Conservation (phyloP, 257 asterid species). For the Solanum microdontum region DNA sequence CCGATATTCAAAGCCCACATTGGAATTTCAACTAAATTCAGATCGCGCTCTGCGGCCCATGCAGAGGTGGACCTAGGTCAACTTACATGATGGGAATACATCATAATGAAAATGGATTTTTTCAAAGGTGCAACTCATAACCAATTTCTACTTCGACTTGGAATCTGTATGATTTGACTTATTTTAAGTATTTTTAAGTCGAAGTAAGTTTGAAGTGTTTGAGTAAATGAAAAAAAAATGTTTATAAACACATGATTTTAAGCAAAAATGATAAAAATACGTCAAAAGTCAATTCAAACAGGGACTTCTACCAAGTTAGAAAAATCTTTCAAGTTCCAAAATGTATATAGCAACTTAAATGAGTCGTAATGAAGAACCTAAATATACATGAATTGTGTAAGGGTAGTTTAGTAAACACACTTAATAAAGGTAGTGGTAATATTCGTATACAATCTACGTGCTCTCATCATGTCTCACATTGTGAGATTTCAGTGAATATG, state of each 20-base stretch:
- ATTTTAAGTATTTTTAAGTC: too few relatives aligned
- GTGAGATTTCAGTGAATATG: too few relatives aligned
- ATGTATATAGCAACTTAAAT: background rate
- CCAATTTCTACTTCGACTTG: too few relatives aligned
- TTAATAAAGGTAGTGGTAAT: background rate
- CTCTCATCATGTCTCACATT: background rate
- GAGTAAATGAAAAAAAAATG: too few relatives aligned
- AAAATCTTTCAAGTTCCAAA: background rate
- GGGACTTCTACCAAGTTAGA: background rate
- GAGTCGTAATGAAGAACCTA: background rate
- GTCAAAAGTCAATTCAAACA: background rate
- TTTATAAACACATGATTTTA: background rate
- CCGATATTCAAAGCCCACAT: fast-evolving
- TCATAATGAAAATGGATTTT: background rate
- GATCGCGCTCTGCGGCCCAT: too few relatives aligned
- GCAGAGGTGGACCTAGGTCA: background rate
- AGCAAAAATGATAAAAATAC: too few relatives aligned
- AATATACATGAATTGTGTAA: background rate
- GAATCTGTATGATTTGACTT: background rate
- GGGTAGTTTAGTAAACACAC: background rate
- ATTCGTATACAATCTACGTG: background rate
- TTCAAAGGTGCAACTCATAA: background rate
- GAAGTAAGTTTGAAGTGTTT: too few relatives aligned
- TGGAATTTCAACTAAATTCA: fast-evolving
- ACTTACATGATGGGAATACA: background rate